Evolutionary conservation across 1,284 basidiomycete species (phyloP).

Genomic region (Exobasidium rhododendri): DNA sequence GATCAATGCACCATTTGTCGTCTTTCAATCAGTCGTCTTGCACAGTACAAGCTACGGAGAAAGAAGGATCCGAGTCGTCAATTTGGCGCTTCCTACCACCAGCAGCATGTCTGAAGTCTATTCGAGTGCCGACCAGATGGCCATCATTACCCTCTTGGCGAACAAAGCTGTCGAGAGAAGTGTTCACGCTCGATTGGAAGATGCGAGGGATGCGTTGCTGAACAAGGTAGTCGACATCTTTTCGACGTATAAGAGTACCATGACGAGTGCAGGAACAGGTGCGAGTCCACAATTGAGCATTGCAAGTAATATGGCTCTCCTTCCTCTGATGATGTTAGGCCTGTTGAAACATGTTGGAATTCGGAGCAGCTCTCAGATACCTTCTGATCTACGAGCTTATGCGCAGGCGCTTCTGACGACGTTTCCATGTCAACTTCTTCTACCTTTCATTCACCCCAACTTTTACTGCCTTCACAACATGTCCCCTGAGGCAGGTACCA

Average conservation of each 20-base stretch:
- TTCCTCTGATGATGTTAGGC: conserved; percentile 84
- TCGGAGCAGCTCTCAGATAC: conserved; percentile 90
- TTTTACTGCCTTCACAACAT: conserved; percentile 98
- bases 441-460: conserved; percentile 89
- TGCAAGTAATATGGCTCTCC: conserved; percentile 86
- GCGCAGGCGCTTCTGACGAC: conserved; percentile 89
- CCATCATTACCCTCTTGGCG: conserved; percentile 81
- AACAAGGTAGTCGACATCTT: conserved; percentile 89
- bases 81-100: conserved; percentile 86
- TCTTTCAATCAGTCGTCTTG: conserved; percentile 90
- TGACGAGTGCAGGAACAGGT: conserved; percentile 87
- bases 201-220: conserved; percentile 83
- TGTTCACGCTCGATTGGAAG: conserved; percentile 81
- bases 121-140: conserved; percentile 89
- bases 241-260: conserved; percentile 88
- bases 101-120: conserved; percentile 89
- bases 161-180: conserved; percentile 96
- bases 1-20: conserved; percentile 84
- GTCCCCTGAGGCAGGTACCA: conserved; percentile 71
- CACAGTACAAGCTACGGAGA: conserved; percentile 97
- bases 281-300: conserved; percentile 90
- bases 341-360: conserved; percentile 93
- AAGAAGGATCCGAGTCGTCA: conserved; percentile 91
- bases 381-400: conserved; percentile 91
- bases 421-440: conserved; percentile 80